Base-by-base conservation (phyloP, 148 eudicot genomes). In the Heliosperma pusillum region DNA sequence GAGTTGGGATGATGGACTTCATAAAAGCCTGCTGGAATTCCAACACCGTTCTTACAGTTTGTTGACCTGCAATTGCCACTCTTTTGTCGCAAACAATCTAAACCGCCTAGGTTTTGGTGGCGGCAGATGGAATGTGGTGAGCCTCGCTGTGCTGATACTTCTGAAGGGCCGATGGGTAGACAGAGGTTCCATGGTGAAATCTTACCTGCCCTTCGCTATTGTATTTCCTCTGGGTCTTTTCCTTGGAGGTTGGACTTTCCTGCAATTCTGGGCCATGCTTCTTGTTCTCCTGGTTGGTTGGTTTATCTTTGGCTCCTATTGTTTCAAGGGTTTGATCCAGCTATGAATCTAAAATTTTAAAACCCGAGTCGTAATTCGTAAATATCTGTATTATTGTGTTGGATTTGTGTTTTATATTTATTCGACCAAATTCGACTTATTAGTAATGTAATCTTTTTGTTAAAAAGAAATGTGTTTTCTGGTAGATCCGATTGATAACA, bases 31-130 rank as follows among this genome's bases (percentile, higher is more conserved):
- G 0, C 92, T 80, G 76, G 97, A 94, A 79, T 94, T 79, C 79
- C 98, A 94, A 78, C 96, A 94, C 84, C 87, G 79, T 52, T 69
- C 88, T 12, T 94, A 94, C 86, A 94, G 76, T 82, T 82, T 94
- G 27, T 79, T 91, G n/a, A 88, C 97, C 44, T 91, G 98, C 86
- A 94, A 94, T 72, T 94, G 98, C 79, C 97, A 94, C 85, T 94
- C 96, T 24, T 94, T 91, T 70, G 98, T 91, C 10, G 91, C 89
- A 55, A 91, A 94, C 84, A 87, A 85, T 77, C 80, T 91, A 13
- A 94, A 94, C 82, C 86, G 89, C 72, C 76, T 94, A 81, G 86
- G 87, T 40, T 91, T 88, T 71, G 78, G 74, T 73, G 82, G 87
- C 20, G 83, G 92, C 6, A 84, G 89, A 33, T 94, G 98, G 98